Base-by-base conservation (phyloP, 2,329 filamentous ascomycete species). In the Claviceps maximensis region DNA sequence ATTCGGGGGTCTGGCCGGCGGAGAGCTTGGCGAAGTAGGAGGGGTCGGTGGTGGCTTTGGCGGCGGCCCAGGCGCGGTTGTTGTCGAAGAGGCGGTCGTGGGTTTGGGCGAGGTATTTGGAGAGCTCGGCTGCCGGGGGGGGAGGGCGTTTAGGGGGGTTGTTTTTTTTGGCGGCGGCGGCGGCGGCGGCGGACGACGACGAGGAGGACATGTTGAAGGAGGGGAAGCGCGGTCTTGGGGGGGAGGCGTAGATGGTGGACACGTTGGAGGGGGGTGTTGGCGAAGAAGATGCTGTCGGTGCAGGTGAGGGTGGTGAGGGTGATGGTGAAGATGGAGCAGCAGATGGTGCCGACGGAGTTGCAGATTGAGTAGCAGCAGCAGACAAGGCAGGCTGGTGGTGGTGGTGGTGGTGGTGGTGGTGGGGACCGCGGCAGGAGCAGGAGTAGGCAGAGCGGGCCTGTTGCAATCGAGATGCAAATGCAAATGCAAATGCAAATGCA, bases 1-100 rank as follows among this genome's bases (percentile, higher is more conserved):
- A 87, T 62, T 87, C 82, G 53, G 84, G 84, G 17, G 70, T 71
- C 70, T 87, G 84, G 47, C 84, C 84, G 9, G 76, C 77, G 21
- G 75, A 70, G 56, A 87, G 75, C 65, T 82, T 78, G 50, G 69
- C 66, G 67, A 87, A 87, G 72, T 82, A 87, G 10, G 76, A 71
- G 4, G 82, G 80, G 67, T 87, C 80, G 56, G 73, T 71, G 57
- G 65, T 59, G 62, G 69, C 59, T 71, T 83, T 81, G 57, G 77
- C 68, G 47, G 74, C 74, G 13, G 82, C 83, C 84, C 84, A 87
- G 52, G 72, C 71, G 57, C 73, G 71, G 72, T 87, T 87, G 74
- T 80, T 78, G 59, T 84, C 78, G 60, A 87, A 87, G 62, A 87
- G 77, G 55, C 76, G 74, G 61, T 84, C 79, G 67, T 87, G 83